Evolutionary conservation across 352 stramenopile species (phyloP).

Genomic region (Phytophthora boehmeriae): DNA sequence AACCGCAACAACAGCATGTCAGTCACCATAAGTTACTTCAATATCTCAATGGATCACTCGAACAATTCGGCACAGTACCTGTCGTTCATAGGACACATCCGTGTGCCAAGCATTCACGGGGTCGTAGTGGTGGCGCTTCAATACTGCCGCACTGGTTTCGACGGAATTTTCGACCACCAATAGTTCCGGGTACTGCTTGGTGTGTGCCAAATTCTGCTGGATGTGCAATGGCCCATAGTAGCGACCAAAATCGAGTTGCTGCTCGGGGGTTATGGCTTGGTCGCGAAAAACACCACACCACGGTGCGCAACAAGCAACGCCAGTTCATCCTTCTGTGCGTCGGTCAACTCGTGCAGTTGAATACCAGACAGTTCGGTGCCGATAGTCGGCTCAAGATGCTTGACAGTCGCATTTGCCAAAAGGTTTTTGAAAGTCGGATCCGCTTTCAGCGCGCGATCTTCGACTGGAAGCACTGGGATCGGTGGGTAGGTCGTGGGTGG

Average conservation of each 20-base stretch:
- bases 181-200: constrained; percentile 19
- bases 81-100: constrained; percentile 45
- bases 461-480: constrained; percentile 21
- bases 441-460: constrained; percentile 25
- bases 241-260: constrained; percentile 23
- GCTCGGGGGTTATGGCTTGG: constrained; percentile 21
- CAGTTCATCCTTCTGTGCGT: constrained; percentile 24
- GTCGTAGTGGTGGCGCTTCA: constrained; percentile 26
- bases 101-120: constrained; percentile 42
- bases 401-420: constrained; percentile 18
- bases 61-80: constrained; percentile 2
- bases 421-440: constrained; percentile 32
- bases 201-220: constrained; percentile 20
- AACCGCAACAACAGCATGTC: neutral
- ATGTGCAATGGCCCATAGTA: constrained; percentile 27
- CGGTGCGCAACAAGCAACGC: constrained; percentile 21
- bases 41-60: too few relatives aligned
- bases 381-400: constrained; percentile 25
- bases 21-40: neutral
- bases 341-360: constrained; percentile 26
- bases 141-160: constrained; percentile 11
- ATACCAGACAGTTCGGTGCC: constrained; percentile 27
- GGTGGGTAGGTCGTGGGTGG: constrained; percentile 23
- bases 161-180: constrained; percentile 21
- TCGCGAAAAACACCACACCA: constrained; percentile 28